Evolutionary conservation across 768 basidiomycete species (phyloP), one percentile per base, ranked within the genome.

Genomic region (Rhizopogon sp.): DNA sequence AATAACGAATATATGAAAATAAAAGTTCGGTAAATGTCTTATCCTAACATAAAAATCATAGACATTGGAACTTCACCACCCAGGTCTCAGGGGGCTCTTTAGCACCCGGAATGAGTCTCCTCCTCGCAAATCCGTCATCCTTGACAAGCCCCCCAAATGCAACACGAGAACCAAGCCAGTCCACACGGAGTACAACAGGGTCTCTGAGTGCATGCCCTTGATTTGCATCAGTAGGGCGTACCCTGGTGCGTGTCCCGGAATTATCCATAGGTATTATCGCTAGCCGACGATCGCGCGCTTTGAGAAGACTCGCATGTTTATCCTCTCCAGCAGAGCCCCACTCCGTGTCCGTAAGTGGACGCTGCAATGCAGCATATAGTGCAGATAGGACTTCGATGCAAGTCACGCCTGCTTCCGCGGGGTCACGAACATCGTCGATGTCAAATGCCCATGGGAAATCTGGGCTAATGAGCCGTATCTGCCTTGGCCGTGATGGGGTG

Each of bases 381-480:
- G 40, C 37, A 14, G 45, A 14, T 22, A 57, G 56, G 5, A 57
- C 37, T 31, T 49, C 56, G 10, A 57, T 39, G 28, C 56, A 57
- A 1, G 40, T 57, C n/a, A 55, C 22, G 9, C 16, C 39, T 8
- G 28, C 31, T 5, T 17, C 33, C 5, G 1, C 5, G 5, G 40
- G 9, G 6, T n/a, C 17, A 20, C 14, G 22, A n/a, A 14, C 22
- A 2, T 31, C 22, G 16, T n/a, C 29, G 3, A 57, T 43, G 9
- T 57, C 33, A 20, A 57, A 55, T 10, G 54, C 20, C 56, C 56
- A 57, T 6, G 56, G 56, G 25, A 57, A 55, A 29, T 55, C 56
- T 20, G 6, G 37, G 45, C 56, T 56, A n/a, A 57, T 56, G 1
- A 57, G 28, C 22, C 40, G 53, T 37, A 57, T 43, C 13, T 31